These are phyloP conservation scores for Paracoccidioides lutzii DNA, from an alignment of 2,329 filamentous ascomycete genomes.

Conservation along the genomic window DNA sequence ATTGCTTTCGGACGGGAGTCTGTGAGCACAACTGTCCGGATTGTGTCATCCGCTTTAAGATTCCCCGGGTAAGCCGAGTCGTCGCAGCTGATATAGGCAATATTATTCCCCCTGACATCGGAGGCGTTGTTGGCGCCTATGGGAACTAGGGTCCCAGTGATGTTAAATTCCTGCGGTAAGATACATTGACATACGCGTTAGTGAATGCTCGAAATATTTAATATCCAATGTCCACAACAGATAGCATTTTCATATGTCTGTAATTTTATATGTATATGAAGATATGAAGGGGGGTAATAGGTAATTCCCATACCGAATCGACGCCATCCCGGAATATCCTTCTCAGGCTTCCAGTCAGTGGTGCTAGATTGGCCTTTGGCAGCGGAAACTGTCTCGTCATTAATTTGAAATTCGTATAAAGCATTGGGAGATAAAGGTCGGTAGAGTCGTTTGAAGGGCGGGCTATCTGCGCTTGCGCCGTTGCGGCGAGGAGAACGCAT, in stretches of 20 bases:
- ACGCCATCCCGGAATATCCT: background rate
- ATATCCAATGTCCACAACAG: background rate
- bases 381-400: background rate
- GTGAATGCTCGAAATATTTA: background rate
- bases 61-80: constrained; percentile 27
- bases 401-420: background rate
- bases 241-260: no score
- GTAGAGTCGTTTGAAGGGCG: background rate
- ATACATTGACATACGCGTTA: background rate
- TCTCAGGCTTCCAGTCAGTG: background rate
- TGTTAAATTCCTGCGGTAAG: constrained; percentile 13
- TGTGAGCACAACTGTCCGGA: constrained; percentile 20
- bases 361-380: background rate
- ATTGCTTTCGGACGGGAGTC: constrained; percentile 20
- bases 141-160: constrained; percentile 18
- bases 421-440: background rate
- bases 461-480: background rate
- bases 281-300: background rate
- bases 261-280: background rate
- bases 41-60: constrained; percentile 22
- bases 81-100: constrained; percentile 33
- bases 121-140: constrained; percentile 20
- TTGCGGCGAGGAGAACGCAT: background rate
- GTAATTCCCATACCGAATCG: background rate
- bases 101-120: constrained; percentile 16